Conservation (phyloP, 345 rosid genomes). For the Garcia nutans region DNA sequence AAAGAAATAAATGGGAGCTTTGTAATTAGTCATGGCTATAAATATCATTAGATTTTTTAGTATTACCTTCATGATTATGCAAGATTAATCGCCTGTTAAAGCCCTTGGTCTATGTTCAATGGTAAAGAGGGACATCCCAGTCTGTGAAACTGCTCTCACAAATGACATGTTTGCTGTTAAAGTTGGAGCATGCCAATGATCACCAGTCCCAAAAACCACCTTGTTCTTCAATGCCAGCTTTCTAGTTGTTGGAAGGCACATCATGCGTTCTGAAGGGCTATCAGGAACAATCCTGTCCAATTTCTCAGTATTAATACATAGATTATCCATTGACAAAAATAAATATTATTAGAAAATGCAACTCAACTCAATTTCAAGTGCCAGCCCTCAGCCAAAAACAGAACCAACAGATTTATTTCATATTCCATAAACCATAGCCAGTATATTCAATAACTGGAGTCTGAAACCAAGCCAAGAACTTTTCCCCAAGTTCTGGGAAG, state of each 20-base stretch:
- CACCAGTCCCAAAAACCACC: slow-evolving; percentile 85
- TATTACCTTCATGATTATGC: background rate
- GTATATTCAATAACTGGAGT: background rate
- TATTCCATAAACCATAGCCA: background rate
- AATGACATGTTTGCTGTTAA: slow-evolving; percentile 89
- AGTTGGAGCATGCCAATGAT: slow-evolving; percentile 72
- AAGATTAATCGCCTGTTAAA: slow-evolving; percentile 60
- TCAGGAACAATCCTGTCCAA: slow-evolving; percentile 67
- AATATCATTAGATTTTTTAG: background rate
- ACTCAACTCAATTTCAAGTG: background rate
- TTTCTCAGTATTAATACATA: slow-evolving; percentile 5
- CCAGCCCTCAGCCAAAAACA: background rate
- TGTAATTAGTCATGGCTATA: background rate
- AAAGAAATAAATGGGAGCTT: background rate
- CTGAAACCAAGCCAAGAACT: background rate
- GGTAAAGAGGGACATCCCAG: slow-evolving; percentile 77
- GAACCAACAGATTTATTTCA: background rate
- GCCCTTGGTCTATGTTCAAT: slow-evolving; percentile 83
- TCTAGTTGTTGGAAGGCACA: slow-evolving; percentile 74
- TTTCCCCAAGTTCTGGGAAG: background rate
- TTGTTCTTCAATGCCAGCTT: slow-evolving; percentile 85
- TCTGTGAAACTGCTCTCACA: slow-evolving; percentile 87
- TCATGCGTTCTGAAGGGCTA: slow-evolving; percentile 75
- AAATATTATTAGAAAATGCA: background rate
- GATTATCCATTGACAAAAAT: background rate